phyloP scores from a whole-genome alignment of 2,329 filamentous ascomycete genomes.

The Didymella segeticola region DNA sequence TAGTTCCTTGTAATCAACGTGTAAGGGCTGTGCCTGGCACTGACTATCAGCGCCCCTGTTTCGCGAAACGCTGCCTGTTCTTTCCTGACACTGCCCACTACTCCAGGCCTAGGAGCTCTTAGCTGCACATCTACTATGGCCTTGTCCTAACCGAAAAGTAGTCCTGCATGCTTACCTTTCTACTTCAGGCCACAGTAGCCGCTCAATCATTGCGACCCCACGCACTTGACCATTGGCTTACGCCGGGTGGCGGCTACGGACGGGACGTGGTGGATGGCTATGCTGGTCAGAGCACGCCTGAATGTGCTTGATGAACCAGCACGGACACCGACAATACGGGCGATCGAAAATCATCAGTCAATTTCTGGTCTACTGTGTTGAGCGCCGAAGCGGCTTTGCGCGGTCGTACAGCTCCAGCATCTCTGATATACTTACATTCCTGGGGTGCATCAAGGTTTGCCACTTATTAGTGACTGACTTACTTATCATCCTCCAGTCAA shows the following conservation, averaged over 20 bases:
- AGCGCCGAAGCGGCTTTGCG: background rate
- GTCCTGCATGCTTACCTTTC: conserved; percentile 24
- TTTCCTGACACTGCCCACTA: conserved; percentile 9
- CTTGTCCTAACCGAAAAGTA: conserved; percentile 11
- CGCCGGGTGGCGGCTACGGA: conserved; percentile 4
- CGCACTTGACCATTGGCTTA: conserved; percentile 2
- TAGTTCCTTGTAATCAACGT: conserved; percentile 10
- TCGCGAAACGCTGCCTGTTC: background rate
- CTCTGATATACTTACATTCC: too few relatives aligned
- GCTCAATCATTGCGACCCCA: conserved; percentile 5
- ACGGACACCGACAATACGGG: background rate
- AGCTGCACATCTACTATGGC: conserved; percentile 15
- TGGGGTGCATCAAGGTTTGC: too few relatives aligned
- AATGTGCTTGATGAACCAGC: background rate
- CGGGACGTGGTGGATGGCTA: background rate
- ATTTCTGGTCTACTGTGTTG: background rate
- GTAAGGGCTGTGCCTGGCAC: background rate
- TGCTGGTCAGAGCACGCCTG: background rate
- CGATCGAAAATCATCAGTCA: background rate
- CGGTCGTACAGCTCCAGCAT: too few relatives aligned
- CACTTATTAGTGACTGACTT: too few relatives aligned
- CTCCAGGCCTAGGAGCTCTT: conserved; percentile 8
- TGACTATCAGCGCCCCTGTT: background rate
- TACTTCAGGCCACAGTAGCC: conserved; percentile 9
- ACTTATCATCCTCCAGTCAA: background rate